A percentile compares a stretch with the other conserved stretches of the same genome.
phyloP scores from a whole-genome alignment of 2,329 filamentous ascomycete species.

The Apiospora hydei region DNA sequence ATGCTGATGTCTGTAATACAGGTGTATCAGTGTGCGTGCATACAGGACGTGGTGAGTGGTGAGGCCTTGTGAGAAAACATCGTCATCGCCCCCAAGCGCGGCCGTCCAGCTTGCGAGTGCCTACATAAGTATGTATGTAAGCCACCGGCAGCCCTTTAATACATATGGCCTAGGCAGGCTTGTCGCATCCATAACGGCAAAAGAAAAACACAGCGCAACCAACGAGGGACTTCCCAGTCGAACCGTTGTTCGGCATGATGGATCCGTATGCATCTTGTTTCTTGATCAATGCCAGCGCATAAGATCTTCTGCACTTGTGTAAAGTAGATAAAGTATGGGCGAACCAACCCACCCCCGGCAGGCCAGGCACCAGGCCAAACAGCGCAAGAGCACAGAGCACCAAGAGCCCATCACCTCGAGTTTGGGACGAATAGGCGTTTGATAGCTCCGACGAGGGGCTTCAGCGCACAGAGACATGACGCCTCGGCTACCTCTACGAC shows the following conservation, averaged over 20 bases:
- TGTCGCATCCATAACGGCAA: constrained; percentile 12
- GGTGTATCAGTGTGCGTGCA: constrained; percentile 11
- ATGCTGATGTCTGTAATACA: background rate
- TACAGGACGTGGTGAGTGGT: background rate
- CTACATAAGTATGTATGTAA: background rate
- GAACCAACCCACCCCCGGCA: background rate
- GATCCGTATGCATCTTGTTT: constrained; percentile 20
- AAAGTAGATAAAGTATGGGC: constrained; percentile 10
- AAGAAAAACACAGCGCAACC: background rate
- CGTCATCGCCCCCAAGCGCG: constrained; percentile 8
- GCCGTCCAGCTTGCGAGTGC: background rate
- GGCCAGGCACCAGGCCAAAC: background rate
- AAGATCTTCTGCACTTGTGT: constrained; percentile 18
- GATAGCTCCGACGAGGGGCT: constrained; percentile 13
- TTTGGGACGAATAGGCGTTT: constrained; percentile 21
- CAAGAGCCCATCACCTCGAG: background rate
- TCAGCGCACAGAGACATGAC: constrained; percentile 8
- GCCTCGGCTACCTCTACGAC: background rate
- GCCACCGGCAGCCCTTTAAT: constrained; percentile 15
- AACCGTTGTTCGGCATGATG: constrained; percentile 7
- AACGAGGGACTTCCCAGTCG: constrained; percentile 15
- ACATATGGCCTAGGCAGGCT: background rate
- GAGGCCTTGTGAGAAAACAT: background rate
- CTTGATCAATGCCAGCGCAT: constrained; percentile 19
- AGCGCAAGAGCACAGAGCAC: constrained; percentile 15